Evolutionary conservation across 2,329 filamentous ascomycete genomes (phyloP), one percentile per base, ranked within the genome.

Genomic region (Beauveria scarabaeidicola): DNA sequence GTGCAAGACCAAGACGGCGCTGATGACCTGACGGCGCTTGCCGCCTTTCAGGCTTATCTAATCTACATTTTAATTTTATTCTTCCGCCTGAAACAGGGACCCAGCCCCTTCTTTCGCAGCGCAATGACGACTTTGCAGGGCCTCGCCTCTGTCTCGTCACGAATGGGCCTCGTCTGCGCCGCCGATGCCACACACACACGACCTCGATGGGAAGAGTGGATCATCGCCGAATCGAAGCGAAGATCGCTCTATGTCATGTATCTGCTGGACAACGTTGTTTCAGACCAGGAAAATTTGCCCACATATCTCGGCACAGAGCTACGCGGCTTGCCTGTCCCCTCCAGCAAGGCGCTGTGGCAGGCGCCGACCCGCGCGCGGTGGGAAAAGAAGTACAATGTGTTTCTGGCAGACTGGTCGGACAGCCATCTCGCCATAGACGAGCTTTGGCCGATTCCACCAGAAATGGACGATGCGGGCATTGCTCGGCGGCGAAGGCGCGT

Each of bases 171-270:
- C 1, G 66, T 75, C 9, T 81, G 77, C 50, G 41, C 62, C 0
- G 74, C 74, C 1, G 80, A 82, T 58, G 65, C 69, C 15, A 60
- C 69, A 2, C 67, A 68, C 0, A 61, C 65, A 0, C 72, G 74
- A 2, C 81, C 81, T 0, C 68, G 58, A 7, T 82, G 81, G 81
- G 79, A 81, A 60, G 69, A 72, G 1, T 84, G 81, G 81, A 75
- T 82, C 5, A 66, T 80, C 0, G 76, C 76, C 0, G 78, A 81
- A 47, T 73, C 81, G 0, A 84, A 82, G 61, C 72, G 81, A 2
- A 73, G 82, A 4, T 76, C 78, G 0, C 61, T 84, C 0, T 81
- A 74, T 60, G 71, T 73, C 0, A 78, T 82, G 74, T 83, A 82
- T 58, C 67, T 84, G 3, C 77, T 84, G 47, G 79, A 80, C 60